Base-by-base conservation (phyloP, 2,329 filamentous ascomycete species). In the Arthrinium phaeospermum region DNA sequence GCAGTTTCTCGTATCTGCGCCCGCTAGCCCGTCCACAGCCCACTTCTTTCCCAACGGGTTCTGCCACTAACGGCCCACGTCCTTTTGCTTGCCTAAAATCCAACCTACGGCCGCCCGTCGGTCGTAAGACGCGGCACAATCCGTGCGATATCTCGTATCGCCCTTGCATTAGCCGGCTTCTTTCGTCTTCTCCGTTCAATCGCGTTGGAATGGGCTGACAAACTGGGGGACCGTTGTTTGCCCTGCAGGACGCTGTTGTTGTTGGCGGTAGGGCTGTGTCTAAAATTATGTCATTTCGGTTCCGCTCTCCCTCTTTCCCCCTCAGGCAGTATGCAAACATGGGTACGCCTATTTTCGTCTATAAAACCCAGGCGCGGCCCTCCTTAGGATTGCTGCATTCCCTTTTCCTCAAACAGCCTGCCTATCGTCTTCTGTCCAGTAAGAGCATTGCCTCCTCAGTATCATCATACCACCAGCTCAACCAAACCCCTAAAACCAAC, bases 31-130 rank as follows among this genome's bases (percentile, higher is more conserved):
- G 27, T 30, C 14, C 16, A 61, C 27, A 61, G 53, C 30, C 53
- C 53, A 61, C 53, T 61, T 16, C 44, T 45, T 45, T 61, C 34
- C 53, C 53, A 61, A 61, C 53, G 53, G 53, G 27, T 61, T 61
- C 53, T 37, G 22, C 27, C 27, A 57, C 14, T 57, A 12, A 57
- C 27, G 16, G 44, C 44, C 16, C 44, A 45, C 44, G 13, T 45
- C 13, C 44, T 14, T 12, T 12, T 45, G 44, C 16, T 45, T 45
- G 44, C 44, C n/a, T n/a, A n/a, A n/a, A n/a, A n/a, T 45, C 13
- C 13, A 5, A 45, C 6, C 1, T 41, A 16, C 44, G 44, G 44
- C 44, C 19, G 53, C 8, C 19, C 30, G 2, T 64, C 57, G 57
- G 2, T 64, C 57, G 57, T 64, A 41, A n/a, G 34, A 41, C 22